These are phyloP conservation scores for Pseudoperonospora humuli DNA, from an alignment of 352 stramenopile species.

Conservation along the genomic window DNA sequence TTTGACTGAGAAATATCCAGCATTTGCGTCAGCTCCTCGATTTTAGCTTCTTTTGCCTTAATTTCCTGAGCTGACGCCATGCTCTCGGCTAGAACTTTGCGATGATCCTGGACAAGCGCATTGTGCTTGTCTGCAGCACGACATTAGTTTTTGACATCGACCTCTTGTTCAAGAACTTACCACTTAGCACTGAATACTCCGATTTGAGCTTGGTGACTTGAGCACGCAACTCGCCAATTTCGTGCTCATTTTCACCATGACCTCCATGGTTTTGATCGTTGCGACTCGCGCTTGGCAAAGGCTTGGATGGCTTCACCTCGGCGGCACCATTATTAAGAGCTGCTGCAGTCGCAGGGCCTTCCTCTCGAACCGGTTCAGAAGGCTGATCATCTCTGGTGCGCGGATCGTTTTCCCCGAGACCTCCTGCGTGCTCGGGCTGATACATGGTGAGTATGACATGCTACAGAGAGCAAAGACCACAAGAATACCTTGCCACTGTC, in stretches of 20 bases:
- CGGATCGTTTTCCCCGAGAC: background rate
- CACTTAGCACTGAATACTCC: slow-evolving; percentile 14
- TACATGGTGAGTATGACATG: slow-evolving; percentile 13
- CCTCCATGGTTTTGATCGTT: background rate
- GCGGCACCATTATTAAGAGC: background rate
- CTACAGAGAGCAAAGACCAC: slow-evolving; percentile 1
- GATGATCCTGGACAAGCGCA: slow-evolving; percentile 17
- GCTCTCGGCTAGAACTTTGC: background rate
- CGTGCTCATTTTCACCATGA: background rate
- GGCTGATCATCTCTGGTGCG: background rate
- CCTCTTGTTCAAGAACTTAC: slow-evolving; percentile 1
- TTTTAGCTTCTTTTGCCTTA: slow-evolving; percentile 25
- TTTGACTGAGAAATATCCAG: slow-evolving; percentile 18
- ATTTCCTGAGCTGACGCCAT: slow-evolving; percentile 12
- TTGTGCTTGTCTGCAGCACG: slow-evolving; percentile 26
- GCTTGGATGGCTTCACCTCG: background rate
- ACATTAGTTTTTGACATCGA: background rate
- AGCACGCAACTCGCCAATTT: slow-evolving; percentile 6
- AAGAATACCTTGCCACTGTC: slow-evolving; percentile 17
- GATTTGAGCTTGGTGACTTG: slow-evolving; percentile 14
- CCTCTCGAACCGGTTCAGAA: background rate
- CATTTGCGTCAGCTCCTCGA: slow-evolving; percentile 29
- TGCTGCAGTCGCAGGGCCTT: slow-evolving; percentile 1
- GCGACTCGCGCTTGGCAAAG: background rate
- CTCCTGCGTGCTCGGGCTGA: slow-evolving; percentile 18